These are phyloP conservation scores for Candida taoyuanica DNA, from an alignment of 805 yeast genomes.

Conservation along the genomic window DNA sequence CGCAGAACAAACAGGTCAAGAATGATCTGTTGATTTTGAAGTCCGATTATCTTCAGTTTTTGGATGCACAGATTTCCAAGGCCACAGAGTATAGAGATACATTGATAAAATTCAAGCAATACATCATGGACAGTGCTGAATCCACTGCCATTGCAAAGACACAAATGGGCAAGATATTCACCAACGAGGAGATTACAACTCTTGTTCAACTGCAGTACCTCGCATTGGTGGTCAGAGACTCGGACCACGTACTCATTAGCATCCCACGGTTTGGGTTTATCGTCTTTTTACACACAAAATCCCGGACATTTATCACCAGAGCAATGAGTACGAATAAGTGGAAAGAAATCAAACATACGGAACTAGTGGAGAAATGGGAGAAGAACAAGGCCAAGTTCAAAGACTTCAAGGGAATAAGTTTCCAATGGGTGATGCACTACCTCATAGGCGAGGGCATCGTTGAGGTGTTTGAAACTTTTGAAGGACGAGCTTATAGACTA, in stretches of 20 bases:
- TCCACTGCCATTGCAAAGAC: slow-evolving; percentile 2
- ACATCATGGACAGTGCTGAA: not conserved
- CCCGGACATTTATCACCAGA: slow-evolving; percentile 42
- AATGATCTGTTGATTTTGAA: slow-evolving; percentile 33
- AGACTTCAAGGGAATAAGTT: slow-evolving; percentile 47
- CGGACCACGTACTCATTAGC: slow-evolving; percentile 37
- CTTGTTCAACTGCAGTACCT: slow-evolving; percentile 40
- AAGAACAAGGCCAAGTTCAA: slow-evolving; percentile 38
- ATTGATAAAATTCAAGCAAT: slow-evolving; percentile 5
- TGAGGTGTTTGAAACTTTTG: slow-evolving; percentile 50
- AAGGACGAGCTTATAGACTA: slow-evolving; percentile 29
- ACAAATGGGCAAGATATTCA: slow-evolving; percentile 4
- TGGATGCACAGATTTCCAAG: slow-evolving; percentile 3
- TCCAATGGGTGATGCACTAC: slow-evolving; percentile 47
- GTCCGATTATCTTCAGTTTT: slow-evolving; percentile 15
- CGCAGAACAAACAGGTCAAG: slow-evolving; percentile 35
- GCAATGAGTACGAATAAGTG: slow-evolving; percentile 33
- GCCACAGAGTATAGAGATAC: not conserved
- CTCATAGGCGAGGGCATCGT: slow-evolving; percentile 47
- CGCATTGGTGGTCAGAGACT: slow-evolving; percentile 38
- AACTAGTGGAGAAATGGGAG: slow-evolving; percentile 42
- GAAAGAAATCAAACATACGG: slow-evolving; percentile 41
- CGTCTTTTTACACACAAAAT: slow-evolving; percentile 39
- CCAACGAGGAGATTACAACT: slow-evolving; percentile 24
- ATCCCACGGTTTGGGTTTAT: slow-evolving; percentile 49